Evolutionary conservation across 495 filamentous ascomycete species (phyloP).

Genomic region (Aspergillus nanangensis): DNA sequence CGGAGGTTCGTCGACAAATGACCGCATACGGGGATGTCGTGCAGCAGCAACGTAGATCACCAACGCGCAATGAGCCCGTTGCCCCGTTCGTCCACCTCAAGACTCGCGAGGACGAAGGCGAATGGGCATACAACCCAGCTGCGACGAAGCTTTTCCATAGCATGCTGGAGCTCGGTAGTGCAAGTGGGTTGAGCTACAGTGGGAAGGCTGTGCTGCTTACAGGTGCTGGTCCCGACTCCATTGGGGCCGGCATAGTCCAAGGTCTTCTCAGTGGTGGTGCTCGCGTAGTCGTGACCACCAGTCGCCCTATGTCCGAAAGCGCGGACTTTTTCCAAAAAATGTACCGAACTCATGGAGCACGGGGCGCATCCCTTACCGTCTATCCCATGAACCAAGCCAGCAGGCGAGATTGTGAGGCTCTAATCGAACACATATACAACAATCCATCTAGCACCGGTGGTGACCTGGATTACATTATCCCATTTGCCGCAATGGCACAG

Average conservation of each 20-base stretch:
- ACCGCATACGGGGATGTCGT: constrained; percentile 9
- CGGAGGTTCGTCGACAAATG: constrained; percentile 57
- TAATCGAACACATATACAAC: constrained; percentile 95
- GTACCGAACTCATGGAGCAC: constrained; percentile 85
- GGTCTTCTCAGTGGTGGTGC: constrained; percentile 94
- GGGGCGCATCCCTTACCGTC: constrained; percentile 88
- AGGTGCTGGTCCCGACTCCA: constrained; percentile 93
- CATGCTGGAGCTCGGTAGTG: constrained; percentile 8
- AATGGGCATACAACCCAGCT: constrained; percentile 95
- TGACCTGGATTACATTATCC: constrained; percentile 93
- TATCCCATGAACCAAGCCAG: constrained; percentile 98
- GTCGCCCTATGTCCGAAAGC: constrained; percentile 87
- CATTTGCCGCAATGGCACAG: constrained; percentile 95
- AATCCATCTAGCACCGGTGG: constrained; percentile 87
- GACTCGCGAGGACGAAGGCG: constrained; percentile 59
- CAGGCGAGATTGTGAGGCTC: constrained; percentile 88
- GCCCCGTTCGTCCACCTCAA: constrained; percentile 97
- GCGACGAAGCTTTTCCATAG: constrained; percentile 13
- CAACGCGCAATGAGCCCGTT: too few relatives aligned
- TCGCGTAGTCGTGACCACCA: constrained; percentile 92
- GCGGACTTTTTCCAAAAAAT: constrained; percentile 97
- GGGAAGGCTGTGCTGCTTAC: constrained; percentile 97
- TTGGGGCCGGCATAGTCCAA: constrained; percentile 94
- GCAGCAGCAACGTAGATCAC: constrained; percentile 16
- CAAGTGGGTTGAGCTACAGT: constrained; percentile 14